phyloP scores from a whole-genome alignment of 371 early-diverging fungal genomes.

The Syncephalis fuscata region DNA sequence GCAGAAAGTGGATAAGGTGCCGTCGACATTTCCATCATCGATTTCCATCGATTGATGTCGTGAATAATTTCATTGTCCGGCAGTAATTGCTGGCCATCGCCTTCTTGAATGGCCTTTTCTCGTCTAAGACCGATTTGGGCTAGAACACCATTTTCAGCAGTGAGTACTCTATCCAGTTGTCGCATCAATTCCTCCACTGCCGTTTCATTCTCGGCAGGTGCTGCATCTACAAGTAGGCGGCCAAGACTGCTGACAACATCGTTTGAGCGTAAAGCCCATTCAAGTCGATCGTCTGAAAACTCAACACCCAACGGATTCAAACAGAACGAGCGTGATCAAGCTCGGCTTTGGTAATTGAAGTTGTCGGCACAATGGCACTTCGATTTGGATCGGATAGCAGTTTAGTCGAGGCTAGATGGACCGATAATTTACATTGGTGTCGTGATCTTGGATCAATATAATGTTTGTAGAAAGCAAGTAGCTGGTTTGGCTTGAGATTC shows the following conservation, averaged over 20 bases:
- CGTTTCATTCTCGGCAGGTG: too few species aligned
- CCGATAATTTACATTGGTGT: constrained; percentile 37
- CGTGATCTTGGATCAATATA: constrained; percentile 35
- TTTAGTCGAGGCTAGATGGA: constrained; percentile 49
- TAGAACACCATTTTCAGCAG: neutral
- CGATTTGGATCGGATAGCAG: constrained; percentile 4
- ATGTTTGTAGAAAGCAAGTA: constrained; percentile 38
- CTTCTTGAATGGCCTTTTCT: constrained; percentile 3
- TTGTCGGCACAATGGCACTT: too few species aligned
- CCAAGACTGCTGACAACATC: too few species aligned
- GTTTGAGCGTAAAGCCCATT: too few species aligned
- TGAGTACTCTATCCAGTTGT: neutral
- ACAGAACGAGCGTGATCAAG: too few species aligned
- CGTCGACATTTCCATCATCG: constrained; percentile 29
- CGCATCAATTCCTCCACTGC: neutral
- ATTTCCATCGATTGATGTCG: constrained; percentile 35
- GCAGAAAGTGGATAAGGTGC: constrained; percentile 28
- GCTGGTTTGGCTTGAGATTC: constrained; percentile 17
- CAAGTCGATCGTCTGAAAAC: too few species aligned
- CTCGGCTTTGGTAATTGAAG: too few species aligned
- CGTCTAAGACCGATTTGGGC: constrained; percentile 1
- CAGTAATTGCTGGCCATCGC: constrained; percentile 13
- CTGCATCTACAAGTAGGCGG: too few species aligned
- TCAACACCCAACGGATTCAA: too few species aligned
- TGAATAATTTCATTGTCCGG: constrained; percentile 19